Evolutionary conservation across 1,139 yeast species (phyloP).

Genomic region (Spencermartinsiella ligniputridi): DNA sequence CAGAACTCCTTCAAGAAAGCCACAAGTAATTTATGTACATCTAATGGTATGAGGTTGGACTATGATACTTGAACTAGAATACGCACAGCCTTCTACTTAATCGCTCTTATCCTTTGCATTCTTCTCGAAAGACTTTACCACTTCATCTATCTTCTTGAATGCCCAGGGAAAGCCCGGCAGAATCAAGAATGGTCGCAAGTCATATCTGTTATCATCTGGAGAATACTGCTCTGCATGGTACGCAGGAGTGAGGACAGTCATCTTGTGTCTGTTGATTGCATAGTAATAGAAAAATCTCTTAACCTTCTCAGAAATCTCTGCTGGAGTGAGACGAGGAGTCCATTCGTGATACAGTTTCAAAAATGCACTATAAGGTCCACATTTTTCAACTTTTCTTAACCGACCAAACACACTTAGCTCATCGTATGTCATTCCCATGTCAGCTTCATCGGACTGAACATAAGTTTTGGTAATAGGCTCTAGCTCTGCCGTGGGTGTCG

Average conservation of each 20-base stretch:
- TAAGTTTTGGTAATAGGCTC: slow-evolving; percentile 92
- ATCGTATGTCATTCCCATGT: slow-evolving; percentile 97
- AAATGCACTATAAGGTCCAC: slow-evolving; percentile 96
- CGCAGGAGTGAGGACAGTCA: slow-evolving; percentile 93
- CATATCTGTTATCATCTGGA: slow-evolving; percentile 96
- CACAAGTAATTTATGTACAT: slow-evolving; percentile 2
- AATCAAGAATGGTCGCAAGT: slow-evolving; percentile 86
- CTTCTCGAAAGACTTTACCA: slow-evolving; percentile 39
- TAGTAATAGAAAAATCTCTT: slow-evolving; percentile 88
- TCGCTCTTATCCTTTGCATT: slow-evolving; percentile 9
- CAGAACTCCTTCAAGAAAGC: not conserved
- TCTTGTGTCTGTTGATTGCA: slow-evolving; percentile 93
- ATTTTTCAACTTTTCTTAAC: slow-evolving; percentile 83
- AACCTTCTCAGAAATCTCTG: slow-evolving; percentile 85
- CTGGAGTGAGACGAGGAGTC: slow-evolving; percentile 80
- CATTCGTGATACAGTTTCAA: slow-evolving; percentile 84
- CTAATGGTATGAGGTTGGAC: slow-evolving; percentile 1
- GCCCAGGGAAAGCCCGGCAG: slow-evolving; percentile 93
- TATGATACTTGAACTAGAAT: not conserved
- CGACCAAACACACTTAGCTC: slow-evolving; percentile 91
- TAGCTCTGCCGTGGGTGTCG: slow-evolving; percentile 95
- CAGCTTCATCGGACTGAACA: slow-evolving; percentile 93
- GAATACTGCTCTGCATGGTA: slow-evolving; percentile 98
- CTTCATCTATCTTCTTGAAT: slow-evolving; percentile 75
- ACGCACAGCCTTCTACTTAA: not conserved